Percentiles rank a stretch among this genome's conserved stretches.
Conservation (phyloP, 1,139 yeast genomes). For the Hansenula anomala region DNA sequence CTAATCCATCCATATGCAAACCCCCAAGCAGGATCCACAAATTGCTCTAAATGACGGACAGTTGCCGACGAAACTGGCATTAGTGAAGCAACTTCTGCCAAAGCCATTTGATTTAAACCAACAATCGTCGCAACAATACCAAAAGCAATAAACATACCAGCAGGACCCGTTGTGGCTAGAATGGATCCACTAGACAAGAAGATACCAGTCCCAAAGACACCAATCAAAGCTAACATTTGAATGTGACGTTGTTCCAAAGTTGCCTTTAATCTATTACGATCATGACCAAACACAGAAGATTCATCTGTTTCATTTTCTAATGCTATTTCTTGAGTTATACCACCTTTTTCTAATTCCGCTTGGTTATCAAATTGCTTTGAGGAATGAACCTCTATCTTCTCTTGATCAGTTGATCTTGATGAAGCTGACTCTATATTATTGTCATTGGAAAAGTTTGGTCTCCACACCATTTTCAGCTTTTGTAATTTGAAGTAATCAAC, state of each 20-base stretch:
- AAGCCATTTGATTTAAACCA: constrained; percentile 57
- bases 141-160: constrained; percentile 63
- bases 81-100: constrained; percentile 62
- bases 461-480: too few species aligned
- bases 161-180: constrained; percentile 68
- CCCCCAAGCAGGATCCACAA: constrained; percentile 69
- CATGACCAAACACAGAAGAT: constrained; percentile 12
- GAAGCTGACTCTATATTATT: too few species aligned
- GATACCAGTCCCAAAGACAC: constrained; percentile 74
- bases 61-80: constrained; percentile 36
- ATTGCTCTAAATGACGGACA: background rate
- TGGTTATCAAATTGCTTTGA: background rate
- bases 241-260: constrained; percentile 65
- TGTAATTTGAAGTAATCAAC: too few species aligned
- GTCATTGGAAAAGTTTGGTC: too few species aligned
- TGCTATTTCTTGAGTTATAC: background rate
- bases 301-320: background rate
- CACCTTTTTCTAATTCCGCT: background rate
- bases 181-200: constrained; percentile 68
- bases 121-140: constrained; percentile 60
- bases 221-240: constrained; percentile 75
- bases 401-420: too few species aligned
- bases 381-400: background rate
- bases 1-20: constrained; percentile 66
- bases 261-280: constrained; percentile 49